A percentile compares a stretch with the other conserved stretches of the same genome.
phyloP scores from a whole-genome alignment of 257 asterid species.

The Fraxinus americana region DNA sequence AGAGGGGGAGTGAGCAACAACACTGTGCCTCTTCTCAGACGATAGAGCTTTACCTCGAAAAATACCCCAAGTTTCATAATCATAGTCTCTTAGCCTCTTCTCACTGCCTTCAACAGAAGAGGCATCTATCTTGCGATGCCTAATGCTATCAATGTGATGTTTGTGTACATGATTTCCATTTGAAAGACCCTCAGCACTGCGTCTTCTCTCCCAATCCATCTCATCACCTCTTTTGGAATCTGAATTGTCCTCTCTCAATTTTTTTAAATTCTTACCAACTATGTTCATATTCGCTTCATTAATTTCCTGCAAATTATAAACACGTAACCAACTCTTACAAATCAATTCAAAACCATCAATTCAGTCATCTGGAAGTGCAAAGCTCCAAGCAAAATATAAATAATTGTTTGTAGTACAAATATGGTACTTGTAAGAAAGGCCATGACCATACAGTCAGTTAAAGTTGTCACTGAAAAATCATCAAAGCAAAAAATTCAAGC shows the following conservation, averaged over 20 bases:
- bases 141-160: slow-evolving; percentile 23
- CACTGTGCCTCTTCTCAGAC: slow-evolving; percentile 42
- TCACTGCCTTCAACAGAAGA: slow-evolving; percentile 27
- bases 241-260: slow-evolving; percentile 31
- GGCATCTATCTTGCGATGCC: slow-evolving; percentile 21
- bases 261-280: slow-evolving; percentile 27
- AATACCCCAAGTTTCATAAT: slow-evolving; percentile 36
- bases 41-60: slow-evolving; percentile 32
- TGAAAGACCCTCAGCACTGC: slow-evolving; percentile 31
- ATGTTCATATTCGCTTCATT: slow-evolving; percentile 30
- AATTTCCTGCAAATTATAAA: slow-evolving; percentile 48
- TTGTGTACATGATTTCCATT: slow-evolving; percentile 41
- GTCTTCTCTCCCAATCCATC: slow-evolving; percentile 34
- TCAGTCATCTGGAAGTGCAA: slow-evolving; percentile 69
- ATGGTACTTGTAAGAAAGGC: slow-evolving; percentile 30
- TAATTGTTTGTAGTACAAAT: slow-evolving; percentile 45
- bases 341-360: slow-evolving; percentile 77
- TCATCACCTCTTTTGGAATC: slow-evolving; percentile 43
- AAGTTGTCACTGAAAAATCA: slow-evolving; percentile 27
- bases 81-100: slow-evolving; percentile 31
- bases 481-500: slow-evolving; percentile 19
- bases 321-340: slow-evolving; percentile 70
- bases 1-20: slow-evolving; percentile 32
- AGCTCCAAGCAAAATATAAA: slow-evolving; percentile 47
- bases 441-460: slow-evolving; percentile 28